Base-by-base conservation (phyloP, 2,329 filamentous ascomycete genomes). In the Penicillium janthinellum region DNA sequence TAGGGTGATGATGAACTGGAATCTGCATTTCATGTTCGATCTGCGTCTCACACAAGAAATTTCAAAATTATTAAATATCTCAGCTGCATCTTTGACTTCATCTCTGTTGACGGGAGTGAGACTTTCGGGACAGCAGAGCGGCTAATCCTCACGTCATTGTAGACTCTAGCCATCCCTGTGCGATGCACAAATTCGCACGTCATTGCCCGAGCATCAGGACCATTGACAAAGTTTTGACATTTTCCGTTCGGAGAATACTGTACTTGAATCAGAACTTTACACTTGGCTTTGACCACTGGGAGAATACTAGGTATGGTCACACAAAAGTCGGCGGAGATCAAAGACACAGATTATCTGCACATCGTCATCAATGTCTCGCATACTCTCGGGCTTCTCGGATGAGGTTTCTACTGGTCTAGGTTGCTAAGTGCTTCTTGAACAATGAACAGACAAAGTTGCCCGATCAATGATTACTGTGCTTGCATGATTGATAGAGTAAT, bases 401-500 rank as follows among this genome's bases (percentile, higher is more conserved):
- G 47, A 49, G n/a, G n/a, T 49, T 49, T 35, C 10, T 20, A 42
- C 39, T 20, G 25, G 51, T 22, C 22, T 3, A 22, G 22, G 22
- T 41, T 22, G 34, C 10, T 31, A n/a, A 5, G 15, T 31, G 34
- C n/a, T 7, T 35, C 2, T 8, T 8, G 17, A 35, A 5, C 2
- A 44, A 7, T 31, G 22, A 42, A 34, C 11, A 14, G 6, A 28
- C 10, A 1, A 1, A 34, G 5, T 37, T 31, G 17, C 17, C 17
- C 17, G 37, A 35, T 44, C 5, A 34, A 34, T 42, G 51, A 53
- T 53, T 42, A 52, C 49, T 52, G 12, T 52, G n/a, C 49, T 15
- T 52, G 37, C 49, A 52, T 52, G 37, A 47, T 28, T 2, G 25
- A 22, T 14, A 11, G n/a, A 31, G 5, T 22, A 25, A 11, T 39